A percentile compares a stretch with the other conserved stretches of the same genome.
Conservation (phyloP, 495 filamentous ascomycete genomes). For the Podospora pseudopauciseta region DNA sequence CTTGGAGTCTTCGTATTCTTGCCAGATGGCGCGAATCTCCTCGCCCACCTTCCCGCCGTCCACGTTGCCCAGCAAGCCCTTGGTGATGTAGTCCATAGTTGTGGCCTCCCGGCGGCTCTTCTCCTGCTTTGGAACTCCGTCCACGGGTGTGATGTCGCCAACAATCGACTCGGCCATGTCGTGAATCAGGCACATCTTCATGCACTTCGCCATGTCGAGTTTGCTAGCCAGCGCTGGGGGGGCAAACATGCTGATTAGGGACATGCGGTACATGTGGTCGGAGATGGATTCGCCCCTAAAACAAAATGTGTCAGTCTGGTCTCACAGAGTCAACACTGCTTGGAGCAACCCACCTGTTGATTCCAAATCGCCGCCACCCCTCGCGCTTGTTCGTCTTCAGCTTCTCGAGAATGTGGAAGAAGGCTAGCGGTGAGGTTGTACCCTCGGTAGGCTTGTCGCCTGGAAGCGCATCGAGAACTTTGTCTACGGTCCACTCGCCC, state of each 20-base stretch:
- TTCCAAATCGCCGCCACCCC: slow-evolving; percentile 87
- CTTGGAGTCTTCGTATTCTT: slow-evolving; percentile 85
- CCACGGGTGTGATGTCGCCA: slow-evolving; percentile 92
- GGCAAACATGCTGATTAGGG: slow-evolving; percentile 91
- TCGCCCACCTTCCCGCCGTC: slow-evolving; percentile 61
- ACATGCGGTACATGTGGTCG: slow-evolving; percentile 99
- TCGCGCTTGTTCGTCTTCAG: slow-evolving; percentile 95
- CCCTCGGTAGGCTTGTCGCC: slow-evolving; percentile 51
- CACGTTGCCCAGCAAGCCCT: slow-evolving; percentile 67
- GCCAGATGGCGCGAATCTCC: slow-evolving; percentile 74
- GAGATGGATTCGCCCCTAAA: slow-evolving; percentile 73
- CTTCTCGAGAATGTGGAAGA: slow-evolving; percentile 88
- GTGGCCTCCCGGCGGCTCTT: slow-evolving; percentile 81
- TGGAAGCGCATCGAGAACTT: slow-evolving; percentile 42
- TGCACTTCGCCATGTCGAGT: slow-evolving; percentile 78
- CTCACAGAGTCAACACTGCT: not conserved
- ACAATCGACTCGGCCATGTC: slow-evolving; percentile 96
- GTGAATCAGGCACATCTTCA: slow-evolving; percentile 89
- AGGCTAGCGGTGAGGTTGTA: slow-evolving; percentile 73
- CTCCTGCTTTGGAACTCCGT: slow-evolving; percentile 66
- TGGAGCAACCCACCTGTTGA: slow-evolving; percentile 46
- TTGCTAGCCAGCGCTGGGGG: slow-evolving; percentile 64
- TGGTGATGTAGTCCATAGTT: slow-evolving; percentile 86
- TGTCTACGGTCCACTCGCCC: slow-evolving; percentile 50
- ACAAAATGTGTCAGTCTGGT: slow-evolving; percentile 16